Percentiles rank a stretch among this genome's conserved stretches.
Evolutionary conservation across 2,329 filamentous ascomycete species (phyloP).

Genomic region (Elsinoe batatas): DNA sequence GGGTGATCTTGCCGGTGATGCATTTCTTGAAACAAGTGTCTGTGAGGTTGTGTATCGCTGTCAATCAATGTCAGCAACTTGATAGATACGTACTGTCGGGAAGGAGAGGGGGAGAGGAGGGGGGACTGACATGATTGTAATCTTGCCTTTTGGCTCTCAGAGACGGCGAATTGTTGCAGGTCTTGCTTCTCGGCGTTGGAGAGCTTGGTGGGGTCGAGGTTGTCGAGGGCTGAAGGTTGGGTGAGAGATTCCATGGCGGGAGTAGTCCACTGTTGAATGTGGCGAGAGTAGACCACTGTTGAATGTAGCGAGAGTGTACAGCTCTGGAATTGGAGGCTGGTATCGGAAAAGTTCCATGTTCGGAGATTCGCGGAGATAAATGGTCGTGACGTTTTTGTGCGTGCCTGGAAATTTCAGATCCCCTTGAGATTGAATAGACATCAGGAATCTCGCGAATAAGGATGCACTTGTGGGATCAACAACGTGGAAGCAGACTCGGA

Average conservation of each 20-base stretch:
- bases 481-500: neutral
- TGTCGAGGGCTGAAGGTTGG: slow-evolving; percentile 33
- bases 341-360: too few relatives aligned
- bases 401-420: too few relatives aligned
- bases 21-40: slow-evolving; percentile 95
- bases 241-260: slow-evolving; percentile 24
- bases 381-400: neutral
- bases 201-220: slow-evolving; percentile 61
- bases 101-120: slow-evolving; percentile 30
- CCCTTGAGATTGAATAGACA: too few relatives aligned
- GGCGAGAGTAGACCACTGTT: neutral
- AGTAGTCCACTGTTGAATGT: too few relatives aligned
- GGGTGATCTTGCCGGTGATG: slow-evolving; percentile 63
- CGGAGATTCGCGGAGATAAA: slow-evolving; percentile 4
- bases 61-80: slow-evolving; percentile 15
- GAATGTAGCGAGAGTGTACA: neutral
- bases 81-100: neutral
- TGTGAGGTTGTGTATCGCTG: slow-evolving; percentile 54
- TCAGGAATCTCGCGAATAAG: too few relatives aligned
- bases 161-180: slow-evolving; percentile 73
- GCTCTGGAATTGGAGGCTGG: neutral
- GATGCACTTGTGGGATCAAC: too few relatives aligned
- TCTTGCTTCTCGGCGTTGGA: slow-evolving; percentile 76
- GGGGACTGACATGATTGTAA: slow-evolving; percentile 41
- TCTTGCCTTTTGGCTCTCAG: slow-evolving; percentile 75